Evolutionary conservation across 108 stramenopile genomes (phyloP), one percentile per base, ranked within the genome.

Genomic region (Conticribra weissflogii): DNA sequence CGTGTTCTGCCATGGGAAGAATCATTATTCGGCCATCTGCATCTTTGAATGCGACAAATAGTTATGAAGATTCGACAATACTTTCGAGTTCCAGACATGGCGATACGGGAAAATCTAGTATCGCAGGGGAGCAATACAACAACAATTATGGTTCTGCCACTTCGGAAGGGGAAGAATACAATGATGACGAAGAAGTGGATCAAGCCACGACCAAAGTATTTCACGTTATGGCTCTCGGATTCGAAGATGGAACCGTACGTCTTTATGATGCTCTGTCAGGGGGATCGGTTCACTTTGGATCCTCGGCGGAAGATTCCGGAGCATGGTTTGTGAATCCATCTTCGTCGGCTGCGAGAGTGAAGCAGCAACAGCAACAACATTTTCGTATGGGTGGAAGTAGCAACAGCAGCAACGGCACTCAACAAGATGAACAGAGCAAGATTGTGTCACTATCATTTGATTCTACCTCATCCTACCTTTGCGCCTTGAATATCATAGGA

Each of bases 401-500:
- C 36, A 41, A 41, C 36, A 41, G 12, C 36, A 41, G 8, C 36
- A 41, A 41, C 36, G 5, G 36, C 36, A 41, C 36, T 12, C 5
- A 41, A n/a, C n/a, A n/a, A 41, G 12, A 41, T 41, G 36, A 41
- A 9, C 36, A 41, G 5, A 9, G 8, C 12, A 5, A 55, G 25
- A 74, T 78, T 34, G 64, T 74, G 24, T 65, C 71, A 54, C 72
- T 78, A 19, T 76, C 70, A 2, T 76, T 76, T 48, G 75, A 76
- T 71, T 71, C 75, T 5, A 64, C 44, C 44, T 56, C 63, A 21
- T 27, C 75, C 22, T 69, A 71, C 65, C 24, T 76, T 36, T 61
- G 63, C 57, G 77, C 72, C 24, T 16, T 78, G 41, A 66, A 78
- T 68, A 49, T 57, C 23, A 36, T 59, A 41, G 77, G 77, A 16